Evolutionary conservation across 2,329 filamentous ascomycete species (phyloP).

Genomic region (Ophiostoma novo-ulmi): DNA sequence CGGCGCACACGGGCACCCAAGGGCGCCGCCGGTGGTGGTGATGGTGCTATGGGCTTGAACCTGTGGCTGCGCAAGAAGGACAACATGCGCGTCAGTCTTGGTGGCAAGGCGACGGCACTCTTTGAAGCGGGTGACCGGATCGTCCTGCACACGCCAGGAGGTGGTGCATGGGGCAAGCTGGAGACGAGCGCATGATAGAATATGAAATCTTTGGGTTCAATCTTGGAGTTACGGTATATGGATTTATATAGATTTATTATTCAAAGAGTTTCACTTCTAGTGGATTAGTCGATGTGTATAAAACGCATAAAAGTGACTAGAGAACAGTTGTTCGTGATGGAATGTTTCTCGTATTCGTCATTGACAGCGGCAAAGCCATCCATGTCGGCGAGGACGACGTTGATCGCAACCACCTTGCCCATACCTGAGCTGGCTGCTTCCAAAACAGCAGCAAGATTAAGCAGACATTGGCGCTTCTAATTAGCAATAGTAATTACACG

Average conservation of each 20-base stretch:
- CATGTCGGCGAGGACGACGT: background rate
- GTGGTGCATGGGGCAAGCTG: slow-evolving; percentile 52
- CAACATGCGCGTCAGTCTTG: slow-evolving; percentile 45
- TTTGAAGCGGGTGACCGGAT: slow-evolving; percentile 57
- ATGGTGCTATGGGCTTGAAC: slow-evolving; percentile 28
- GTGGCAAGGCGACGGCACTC: slow-evolving; percentile 55
- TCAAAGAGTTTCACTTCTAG: no score
- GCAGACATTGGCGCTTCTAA: background rate
- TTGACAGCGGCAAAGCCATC: background rate
- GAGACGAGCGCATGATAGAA: background rate
- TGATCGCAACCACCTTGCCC: background rate
- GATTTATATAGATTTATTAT: background rate
- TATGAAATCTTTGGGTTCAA: background rate
- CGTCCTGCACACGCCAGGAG: slow-evolving; percentile 57
- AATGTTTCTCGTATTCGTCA: background rate
- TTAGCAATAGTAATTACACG: no score
- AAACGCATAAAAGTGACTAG: background rate
- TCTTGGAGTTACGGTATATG: background rate
- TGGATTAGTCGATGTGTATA: background rate
- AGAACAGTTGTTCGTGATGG: background rate
- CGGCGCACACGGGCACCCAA: slow-evolving; percentile 35
- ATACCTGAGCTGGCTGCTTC: background rate
- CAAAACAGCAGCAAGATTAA: background rate
- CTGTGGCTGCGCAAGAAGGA: slow-evolving; percentile 24
- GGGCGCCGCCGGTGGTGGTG: slow-evolving; percentile 34